Base-by-base conservation (phyloP, 1,284 basidiomycete genomes). In the Vanrija humicola region DNA sequence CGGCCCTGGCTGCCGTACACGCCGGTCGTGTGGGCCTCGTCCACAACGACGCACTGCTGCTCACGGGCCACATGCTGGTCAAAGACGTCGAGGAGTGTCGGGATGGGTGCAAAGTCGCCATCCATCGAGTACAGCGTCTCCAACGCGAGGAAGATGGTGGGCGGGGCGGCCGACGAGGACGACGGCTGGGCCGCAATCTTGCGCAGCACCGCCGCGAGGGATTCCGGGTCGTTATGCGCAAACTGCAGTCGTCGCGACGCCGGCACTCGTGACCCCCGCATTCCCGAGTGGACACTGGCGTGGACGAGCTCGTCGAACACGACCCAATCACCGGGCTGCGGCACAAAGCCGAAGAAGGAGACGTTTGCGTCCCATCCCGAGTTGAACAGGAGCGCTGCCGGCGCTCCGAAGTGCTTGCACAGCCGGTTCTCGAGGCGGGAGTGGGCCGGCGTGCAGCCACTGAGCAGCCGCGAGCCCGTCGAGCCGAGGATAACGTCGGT, bases 81-180 rank as follows among this genome's bases (percentile, higher is more conserved):
- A 6, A 90, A 68, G 0, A 81, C 68, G 5, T 66, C 65, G 21
- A 81, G 81, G 52, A 96, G 85, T 38, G 83, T 81, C 6, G 61
- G 59, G 15, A 97, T 78, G 1, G 91, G 90, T 1, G 89, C 83
- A 56, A 94, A 81, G 46, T 92, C 94, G 16, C 94, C 94, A 66
- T 97, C 94, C 94, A 97, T 98, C 58, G 88, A 90, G 70, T 98
- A 97, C 53, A 97, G 76, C 43, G 84, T 86, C 79, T 97, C 94
- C 16, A 96, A 84, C 0, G 89, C 86, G n/a, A 97, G 58, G 54
- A 72, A 77, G 10, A 77, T 61, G 4, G 69, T 55, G 4, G 43
- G 40, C 65, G 4, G 56, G 43, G 18, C 26, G 26, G 26, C 26
- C 26, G 26, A 26, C 26, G 26, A 26, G 26, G n/a, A n/a, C n/a